Conservation (phyloP, 2,329 filamentous ascomycete species). For the Ophiobolus disseminans region DNA sequence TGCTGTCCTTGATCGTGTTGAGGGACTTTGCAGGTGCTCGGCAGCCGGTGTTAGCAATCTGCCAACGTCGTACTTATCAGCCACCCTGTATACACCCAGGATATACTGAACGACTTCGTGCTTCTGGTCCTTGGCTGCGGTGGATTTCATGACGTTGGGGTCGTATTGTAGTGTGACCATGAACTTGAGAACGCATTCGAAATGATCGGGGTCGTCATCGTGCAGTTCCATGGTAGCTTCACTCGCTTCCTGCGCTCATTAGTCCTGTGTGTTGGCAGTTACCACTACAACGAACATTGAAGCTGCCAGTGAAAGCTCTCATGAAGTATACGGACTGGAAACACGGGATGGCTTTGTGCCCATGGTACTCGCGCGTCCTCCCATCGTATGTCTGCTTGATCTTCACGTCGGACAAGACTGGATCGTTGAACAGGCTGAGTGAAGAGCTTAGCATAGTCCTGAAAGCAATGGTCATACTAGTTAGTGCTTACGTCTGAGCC, state of each 20-base stretch:
- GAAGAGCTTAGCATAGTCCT: too few species aligned
- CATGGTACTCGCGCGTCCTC: neutral
- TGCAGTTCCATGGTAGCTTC: neutral
- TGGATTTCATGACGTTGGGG: neutral
- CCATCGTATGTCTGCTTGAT: conserved; percentile 7
- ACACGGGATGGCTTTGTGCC: neutral
- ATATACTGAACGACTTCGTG: neutral
- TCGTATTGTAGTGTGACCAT: neutral
- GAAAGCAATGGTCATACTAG: too few species aligned
- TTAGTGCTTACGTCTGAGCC: too few species aligned
- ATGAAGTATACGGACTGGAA: neutral
- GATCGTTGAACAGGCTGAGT: conserved; percentile 14
- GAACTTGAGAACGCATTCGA: neutral
- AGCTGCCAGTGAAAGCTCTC: neutral
- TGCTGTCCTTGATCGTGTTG: too few species aligned
- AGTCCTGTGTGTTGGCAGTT: neutral
- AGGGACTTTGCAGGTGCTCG: too few species aligned
- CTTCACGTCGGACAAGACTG: conserved; percentile 13
- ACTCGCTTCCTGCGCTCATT: neutral
- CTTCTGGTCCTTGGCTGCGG: neutral
- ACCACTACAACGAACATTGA: too few species aligned
- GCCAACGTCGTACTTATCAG: neutral
- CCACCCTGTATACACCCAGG: neutral
- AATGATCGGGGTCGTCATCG: neutral
- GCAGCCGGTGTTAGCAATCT: too few species aligned